A percentile compares a stretch with the other conserved stretches of the same genome.
These are phyloP conservation scores for Lanmaoa rubissima DNA, from an alignment of 768 basidiomycete genomes.

Conservation along the genomic window DNA sequence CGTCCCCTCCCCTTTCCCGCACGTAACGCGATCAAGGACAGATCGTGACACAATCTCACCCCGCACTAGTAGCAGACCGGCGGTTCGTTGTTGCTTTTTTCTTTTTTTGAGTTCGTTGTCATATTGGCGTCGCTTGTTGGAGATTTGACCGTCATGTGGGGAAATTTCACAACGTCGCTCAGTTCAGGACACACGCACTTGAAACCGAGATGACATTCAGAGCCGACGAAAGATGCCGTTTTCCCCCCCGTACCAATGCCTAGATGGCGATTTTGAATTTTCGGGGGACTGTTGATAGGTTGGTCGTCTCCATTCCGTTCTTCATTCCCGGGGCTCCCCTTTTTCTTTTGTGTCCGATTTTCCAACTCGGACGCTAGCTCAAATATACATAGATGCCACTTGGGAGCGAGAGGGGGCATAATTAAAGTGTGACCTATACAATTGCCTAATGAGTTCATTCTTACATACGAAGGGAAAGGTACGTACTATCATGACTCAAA, in stretches of 20 bases:
- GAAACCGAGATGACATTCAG: background rate
- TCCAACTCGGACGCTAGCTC: background rate
- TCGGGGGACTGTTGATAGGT: background rate
- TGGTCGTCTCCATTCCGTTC: background rate
- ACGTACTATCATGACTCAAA: background rate
- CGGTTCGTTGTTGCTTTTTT: slow-evolving; percentile 3
- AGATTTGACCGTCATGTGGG: background rate
- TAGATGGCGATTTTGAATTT: background rate
- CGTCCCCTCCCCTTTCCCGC: background rate
- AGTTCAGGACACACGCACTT: background rate
- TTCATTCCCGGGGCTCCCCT: slow-evolving; percentile 11
- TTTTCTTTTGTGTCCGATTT: background rate
- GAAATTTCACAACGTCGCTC: background rate
- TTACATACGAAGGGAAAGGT: slow-evolving; percentile 16
- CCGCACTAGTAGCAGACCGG: slow-evolving; percentile 1
- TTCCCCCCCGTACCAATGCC: background rate
- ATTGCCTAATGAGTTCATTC: background rate
- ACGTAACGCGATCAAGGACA: slow-evolving; percentile 5
- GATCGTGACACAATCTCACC: background rate
- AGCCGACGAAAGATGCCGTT: slow-evolving; percentile 7
- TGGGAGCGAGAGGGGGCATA: background rate
- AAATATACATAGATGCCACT: background rate
- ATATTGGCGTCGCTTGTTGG: slow-evolving; percentile 7
- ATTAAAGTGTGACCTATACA: background rate
- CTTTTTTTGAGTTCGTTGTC: background rate